Conservation (phyloP, 23 red algal genomes). For the Gracilaria gracilis region DNA sequence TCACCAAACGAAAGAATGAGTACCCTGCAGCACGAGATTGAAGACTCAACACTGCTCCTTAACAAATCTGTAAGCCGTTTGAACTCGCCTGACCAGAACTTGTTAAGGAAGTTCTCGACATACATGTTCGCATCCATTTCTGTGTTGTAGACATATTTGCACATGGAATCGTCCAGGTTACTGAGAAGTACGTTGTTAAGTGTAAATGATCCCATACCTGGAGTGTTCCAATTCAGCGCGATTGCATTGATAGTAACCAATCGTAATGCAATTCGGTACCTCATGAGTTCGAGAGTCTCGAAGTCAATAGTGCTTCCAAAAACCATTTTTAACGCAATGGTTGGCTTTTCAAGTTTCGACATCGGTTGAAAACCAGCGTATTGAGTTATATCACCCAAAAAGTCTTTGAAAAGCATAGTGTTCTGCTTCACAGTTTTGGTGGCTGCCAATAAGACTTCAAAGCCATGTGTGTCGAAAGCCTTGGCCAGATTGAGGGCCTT, state of each 20-base stretch:
- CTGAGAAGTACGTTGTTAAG: neutral
- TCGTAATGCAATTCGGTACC: neutral
- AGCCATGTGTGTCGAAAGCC: neutral
- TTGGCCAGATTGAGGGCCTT: neutral
- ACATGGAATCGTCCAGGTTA: neutral
- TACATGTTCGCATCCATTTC: neutral
- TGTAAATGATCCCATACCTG: neutral
- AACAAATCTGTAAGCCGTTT: neutral
- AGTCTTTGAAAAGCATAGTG: no score
- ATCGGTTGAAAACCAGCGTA: neutral
- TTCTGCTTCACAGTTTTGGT: neutral
- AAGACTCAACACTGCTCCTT: neutral
- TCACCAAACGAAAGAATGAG: neutral
- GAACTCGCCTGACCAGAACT: neutral
- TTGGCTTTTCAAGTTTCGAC: neutral
- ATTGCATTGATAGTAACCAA: neutral
- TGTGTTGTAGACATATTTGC: neutral
- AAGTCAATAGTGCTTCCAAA: neutral
- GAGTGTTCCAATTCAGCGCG: neutral
- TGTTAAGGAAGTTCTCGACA: neutral
- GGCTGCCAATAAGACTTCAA: neutral
- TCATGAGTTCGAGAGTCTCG: neutral
- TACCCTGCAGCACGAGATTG: neutral
- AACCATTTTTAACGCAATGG: neutral
- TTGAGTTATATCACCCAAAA: neutral